Base-by-base conservation (phyloP, 192 early-diverging fungal genomes). In the Mortierella antarctica region DNA sequence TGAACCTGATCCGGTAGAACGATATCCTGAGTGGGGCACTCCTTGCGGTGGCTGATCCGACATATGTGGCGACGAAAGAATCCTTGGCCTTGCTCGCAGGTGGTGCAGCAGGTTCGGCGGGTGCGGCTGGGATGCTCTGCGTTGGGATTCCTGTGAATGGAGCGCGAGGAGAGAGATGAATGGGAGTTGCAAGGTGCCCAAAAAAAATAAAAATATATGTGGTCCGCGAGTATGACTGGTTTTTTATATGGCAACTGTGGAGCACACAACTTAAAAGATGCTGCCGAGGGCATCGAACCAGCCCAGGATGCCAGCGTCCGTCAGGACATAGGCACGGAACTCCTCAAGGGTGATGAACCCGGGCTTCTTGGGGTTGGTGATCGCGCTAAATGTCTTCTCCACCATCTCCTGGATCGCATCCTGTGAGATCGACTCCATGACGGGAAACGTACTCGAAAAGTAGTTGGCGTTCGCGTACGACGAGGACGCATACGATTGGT, bases 351-450 rank as follows among this genome's bases (percentile, higher is more conserved):
- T 90, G 67, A 99, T 89, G 66, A 74, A 92, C 20, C 91, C 91
- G 31, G 89, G 85, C 57, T 89, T 83, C 17, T 59, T 68, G 14
- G 77, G 77, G 57, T 81, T 83, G 41, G 85, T 82, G 54, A 90
- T 90, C 54, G 86, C 87, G 23, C 74, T 71, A 69, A 96, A 97
- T 13, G 95, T 93, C 73, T 92, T 94, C 50, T 95, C 92, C 17
- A 98, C 94, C 93, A 99, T 95, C 62, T 98, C 95, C 59, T 94
- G 90, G 51, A 98, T 95, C 0, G 97, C 95, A 68, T 96, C 95
- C 74, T 96, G 95, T 13, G 91, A 90, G 90, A 99, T 92, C 11
- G 92, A 91, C 79, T 99, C 96, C 89, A 98, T 94, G 42, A 97
- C 90, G 0, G 97, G 92, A 82, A 92, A 93, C 23, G 92, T 92